Base-by-base conservation (phyloP, 208 protist genomes). In the Acanthamoeba royreba region DNA sequence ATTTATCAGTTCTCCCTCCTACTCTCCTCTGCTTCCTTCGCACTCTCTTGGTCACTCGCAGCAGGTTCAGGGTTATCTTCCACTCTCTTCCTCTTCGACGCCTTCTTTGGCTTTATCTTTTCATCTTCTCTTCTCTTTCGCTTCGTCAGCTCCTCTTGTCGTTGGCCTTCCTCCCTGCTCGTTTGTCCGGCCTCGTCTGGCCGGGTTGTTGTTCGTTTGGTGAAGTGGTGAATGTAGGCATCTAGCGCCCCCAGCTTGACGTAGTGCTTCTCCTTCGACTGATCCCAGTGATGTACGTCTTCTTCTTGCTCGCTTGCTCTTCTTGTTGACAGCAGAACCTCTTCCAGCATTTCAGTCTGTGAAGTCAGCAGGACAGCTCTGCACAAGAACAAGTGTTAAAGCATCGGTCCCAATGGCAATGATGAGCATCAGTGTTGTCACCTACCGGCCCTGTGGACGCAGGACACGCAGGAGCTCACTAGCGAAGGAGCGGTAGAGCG, bases 301-400 rank as follows among this genome's bases (percentile, higher is more conserved):
- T 40, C 43, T 38, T 19, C 46, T 13, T 17, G 38, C 15, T 38
- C 81, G 0, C 33, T 31, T 7, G 5, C 7, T 42, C 72, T 2
- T 11, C 49, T 22, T 22, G n/a, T n/a, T n/a, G n/a, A n/a, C n/a
- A n/a, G 43, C 15, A 91, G 61, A 22, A 45, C 85, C 25, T 8
- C 53, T 2, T 91, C 85, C 13, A 91, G 52, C 8, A 45, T 31
- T 9, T 69, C 53, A 5, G 85, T 74, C 38, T 91, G 33, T 15
- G 55, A 77, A 25, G 85, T 91, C 47, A 91, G 52, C 40, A 91
- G 19, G 17, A 91, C 85, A n/a, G 61, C 85, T 40, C 85, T 91
- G 52, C 8, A 4, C 49, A 87, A 31, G 22, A 28, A 58, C 49
- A 87, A 4, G 13, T 19, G 74, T 9, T 22, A n/a, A n/a, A n/a